Percentiles rank a stretch among this genome's conserved stretches.
phyloP scores from a whole-genome alignment of 331 rosid genomes.

The Rosa hybrid region DNA sequence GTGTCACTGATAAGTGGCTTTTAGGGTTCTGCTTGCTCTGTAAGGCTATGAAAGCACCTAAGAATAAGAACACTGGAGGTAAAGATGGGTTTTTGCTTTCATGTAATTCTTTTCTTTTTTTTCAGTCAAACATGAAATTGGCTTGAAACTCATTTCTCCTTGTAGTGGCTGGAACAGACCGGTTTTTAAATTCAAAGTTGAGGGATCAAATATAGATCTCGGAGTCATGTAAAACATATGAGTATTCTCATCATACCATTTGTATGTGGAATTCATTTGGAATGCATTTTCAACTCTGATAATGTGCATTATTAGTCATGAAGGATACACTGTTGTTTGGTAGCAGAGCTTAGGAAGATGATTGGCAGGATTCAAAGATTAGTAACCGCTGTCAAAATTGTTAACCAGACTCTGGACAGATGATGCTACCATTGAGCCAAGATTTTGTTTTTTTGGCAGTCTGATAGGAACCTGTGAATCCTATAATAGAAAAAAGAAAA shows the following conservation, averaged over 20 bases:
- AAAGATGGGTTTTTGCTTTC: not conserved
- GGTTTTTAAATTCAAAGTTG: not conserved
- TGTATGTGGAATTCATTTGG: not conserved
- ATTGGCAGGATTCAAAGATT: not conserved
- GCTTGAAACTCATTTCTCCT: not conserved
- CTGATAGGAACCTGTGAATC: not conserved
- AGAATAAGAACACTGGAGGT: not conserved
- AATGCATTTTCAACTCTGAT: not conserved
- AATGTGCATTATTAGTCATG: not conserved
- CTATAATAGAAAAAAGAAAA: not conserved
- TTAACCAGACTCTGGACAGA: not conserved
- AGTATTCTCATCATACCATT: not conserved
- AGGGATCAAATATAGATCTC: not conserved
- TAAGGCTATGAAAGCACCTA: not conserved
- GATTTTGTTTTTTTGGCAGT: not conserved
- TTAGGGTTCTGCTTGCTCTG: not conserved
- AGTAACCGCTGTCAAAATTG: not conserved
- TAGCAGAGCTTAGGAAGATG: not conserved
- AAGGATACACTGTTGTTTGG: not conserved
- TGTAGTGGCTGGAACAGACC: not conserved
- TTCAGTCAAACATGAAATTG: not conserved
- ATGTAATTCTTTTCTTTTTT: not conserved
- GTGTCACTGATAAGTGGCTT: slow-evolving; percentile 11
- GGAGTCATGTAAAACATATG: slow-evolving; percentile 12
- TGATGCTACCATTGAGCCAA: not conserved